Evolutionary conservation across 2,329 filamentous ascomycete species (phyloP), one percentile per base, ranked within the genome.

Genomic region (Trichoderma sp.): DNA sequence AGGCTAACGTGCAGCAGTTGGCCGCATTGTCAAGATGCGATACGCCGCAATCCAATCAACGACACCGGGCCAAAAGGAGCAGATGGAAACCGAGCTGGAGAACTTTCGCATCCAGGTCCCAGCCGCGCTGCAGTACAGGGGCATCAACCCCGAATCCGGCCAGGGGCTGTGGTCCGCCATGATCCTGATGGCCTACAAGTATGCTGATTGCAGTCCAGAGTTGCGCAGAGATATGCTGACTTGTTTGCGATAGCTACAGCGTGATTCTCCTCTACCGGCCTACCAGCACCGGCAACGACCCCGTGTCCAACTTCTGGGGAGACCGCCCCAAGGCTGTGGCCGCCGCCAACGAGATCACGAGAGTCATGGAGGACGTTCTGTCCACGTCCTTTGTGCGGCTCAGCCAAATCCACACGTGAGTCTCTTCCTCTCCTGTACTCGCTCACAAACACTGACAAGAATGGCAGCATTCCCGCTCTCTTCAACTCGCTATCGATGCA

Each of bases 181-280:
- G 59, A 28, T 61, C 21, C 59, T 61, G 26, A 61, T 61, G 59
- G 59, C 59, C 28, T 61, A 61, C 59, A 61, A 61, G 59, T 61
- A 34, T 11, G 39, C 21, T n/a, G 6, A 49, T 5, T 8, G 16
- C 4, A 32, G 11, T 37, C 8, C 5, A 49, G 16, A 6, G 10
- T 10, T 5, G 37, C n/a, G n/a, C n/a, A 6, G 37, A 10, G 4
- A 34, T 5, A 1, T 32, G 14, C 14, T 61, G 30, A 61, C 8
- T 13, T 49, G n/a, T n/a, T 1, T 49, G 2, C 4, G 1, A 28
- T 16, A 61, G 59, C 13, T 61, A 49, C 16, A 43, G 59, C 32
- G 59, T 61, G 7, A 61, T 61, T 14, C 59, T 61, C 11, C 59
- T 61, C 2, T 61, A 28, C 21, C 59, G 59, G 24, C 59, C 59